A percentile compares a stretch with the other conserved stretches of the same genome.
Evolutionary conservation across 2,329 filamentous ascomycete genomes (phyloP).

Genomic region (Fusarium pininemorale): DNA sequence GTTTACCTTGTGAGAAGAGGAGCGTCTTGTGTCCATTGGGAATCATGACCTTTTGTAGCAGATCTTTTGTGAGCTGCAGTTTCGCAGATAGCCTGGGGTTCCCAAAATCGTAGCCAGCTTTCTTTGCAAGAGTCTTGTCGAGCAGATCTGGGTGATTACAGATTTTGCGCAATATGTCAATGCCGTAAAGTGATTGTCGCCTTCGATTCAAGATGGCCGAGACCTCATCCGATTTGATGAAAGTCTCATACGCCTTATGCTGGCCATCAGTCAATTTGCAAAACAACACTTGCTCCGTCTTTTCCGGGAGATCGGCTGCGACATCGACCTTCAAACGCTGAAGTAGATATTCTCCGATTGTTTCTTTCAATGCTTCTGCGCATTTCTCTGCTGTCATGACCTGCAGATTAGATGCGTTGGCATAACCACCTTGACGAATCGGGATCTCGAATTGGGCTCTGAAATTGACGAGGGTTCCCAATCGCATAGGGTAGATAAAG

Average conservation of each 20-base stretch:
- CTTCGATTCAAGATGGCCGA: slow-evolving; percentile 79
- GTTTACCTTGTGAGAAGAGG: slow-evolving; percentile 90
- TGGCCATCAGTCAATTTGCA: slow-evolving; percentile 87
- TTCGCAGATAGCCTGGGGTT: slow-evolving; percentile 85
- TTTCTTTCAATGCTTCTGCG: slow-evolving; percentile 91
- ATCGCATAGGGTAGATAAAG: slow-evolving; percentile 94
- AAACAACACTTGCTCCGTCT: slow-evolving; percentile 95
- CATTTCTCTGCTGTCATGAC: slow-evolving; percentile 95
- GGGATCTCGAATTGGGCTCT: slow-evolving; percentile 92
- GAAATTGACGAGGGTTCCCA: slow-evolving; percentile 92
- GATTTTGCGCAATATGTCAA: slow-evolving; percentile 93
- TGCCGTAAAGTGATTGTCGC: slow-evolving; percentile 84
- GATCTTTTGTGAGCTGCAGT: slow-evolving; percentile 90
- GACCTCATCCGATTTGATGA: slow-evolving; percentile 85
- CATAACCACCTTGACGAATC: slow-evolving; percentile 92
- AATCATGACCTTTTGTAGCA: slow-evolving; percentile 86
- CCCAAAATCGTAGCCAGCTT: slow-evolving; percentile 79
- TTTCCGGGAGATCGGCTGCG: slow-evolving; percentile 90
- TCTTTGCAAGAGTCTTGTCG: slow-evolving; percentile 65
- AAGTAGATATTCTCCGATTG: slow-evolving; percentile 91
- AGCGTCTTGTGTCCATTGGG: slow-evolving; percentile 90
- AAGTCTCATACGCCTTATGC: slow-evolving; percentile 80
- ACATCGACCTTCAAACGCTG: slow-evolving; percentile 95
- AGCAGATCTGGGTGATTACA: slow-evolving; percentile 96
- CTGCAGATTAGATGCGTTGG: slow-evolving; percentile 92